Evolutionary conservation across 768 basidiomycete species (phyloP).

Genomic region (Butyriboletus loyo): DNA sequence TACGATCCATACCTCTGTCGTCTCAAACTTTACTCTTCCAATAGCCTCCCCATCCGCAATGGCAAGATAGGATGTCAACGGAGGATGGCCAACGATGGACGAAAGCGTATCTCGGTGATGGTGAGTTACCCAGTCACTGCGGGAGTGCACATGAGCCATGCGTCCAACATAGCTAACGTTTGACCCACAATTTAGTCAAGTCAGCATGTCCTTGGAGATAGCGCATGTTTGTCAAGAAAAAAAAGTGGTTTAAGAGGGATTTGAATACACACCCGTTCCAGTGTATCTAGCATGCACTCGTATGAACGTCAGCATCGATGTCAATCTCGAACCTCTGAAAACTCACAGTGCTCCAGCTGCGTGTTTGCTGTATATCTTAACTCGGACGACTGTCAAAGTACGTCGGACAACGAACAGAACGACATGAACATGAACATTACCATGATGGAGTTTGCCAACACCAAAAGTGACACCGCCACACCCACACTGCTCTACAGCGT

Average conservation of each 20-base stretch:
- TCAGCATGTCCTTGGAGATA: slow-evolving; percentile 80
- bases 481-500: not conserved
- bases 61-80: slow-evolving; percentile 81
- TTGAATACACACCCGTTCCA: slow-evolving; percentile 71
- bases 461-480: slow-evolving; percentile 8
- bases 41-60: slow-evolving; percentile 94
- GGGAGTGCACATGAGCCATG: slow-evolving; percentile 12
- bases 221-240: slow-evolving; percentile 7
- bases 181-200: slow-evolving; percentile 86
- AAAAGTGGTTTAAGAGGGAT: not conserved
- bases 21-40: slow-evolving; percentile 87
- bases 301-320: slow-evolving; percentile 10
- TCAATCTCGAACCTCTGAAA: not conserved
- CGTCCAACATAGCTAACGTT: not conserved
- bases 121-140: slow-evolving; percentile 95
- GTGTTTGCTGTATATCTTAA: slow-evolving; percentile 95
- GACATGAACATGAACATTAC: slow-evolving; percentile 2
- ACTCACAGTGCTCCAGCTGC: slow-evolving; percentile 89
- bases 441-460: slow-evolving; percentile 17
- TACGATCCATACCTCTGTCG: slow-evolving; percentile 72
- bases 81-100: slow-evolving; percentile 89
- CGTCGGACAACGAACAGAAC: not conserved
- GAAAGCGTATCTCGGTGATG: slow-evolving; percentile 95
- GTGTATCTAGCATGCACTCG: slow-evolving; percentile 94
- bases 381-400: slow-evolving; percentile 68